These are phyloP conservation scores for Alternaria infectoria DNA, from an alignment of 2,329 filamentous ascomycete species.

Conservation along the genomic window DNA sequence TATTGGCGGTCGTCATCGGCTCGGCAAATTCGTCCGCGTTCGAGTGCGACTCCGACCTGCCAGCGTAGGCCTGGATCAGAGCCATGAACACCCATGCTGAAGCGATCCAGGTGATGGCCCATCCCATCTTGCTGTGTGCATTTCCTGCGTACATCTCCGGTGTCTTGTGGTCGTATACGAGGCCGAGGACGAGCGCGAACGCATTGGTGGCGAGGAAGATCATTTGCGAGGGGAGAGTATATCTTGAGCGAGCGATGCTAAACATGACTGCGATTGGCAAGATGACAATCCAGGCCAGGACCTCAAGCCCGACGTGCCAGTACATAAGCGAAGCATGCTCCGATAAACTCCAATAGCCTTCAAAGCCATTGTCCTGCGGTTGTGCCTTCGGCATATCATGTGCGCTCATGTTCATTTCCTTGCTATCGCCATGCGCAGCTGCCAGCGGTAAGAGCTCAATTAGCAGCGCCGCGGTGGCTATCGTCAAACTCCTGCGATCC, in stretches of 20 bases:
- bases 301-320: conserved; percentile 74
- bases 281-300: conserved; percentile 73
- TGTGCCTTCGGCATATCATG: conserved; percentile 25
- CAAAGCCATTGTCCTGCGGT: conserved; percentile 19
- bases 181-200: conserved; percentile 48
- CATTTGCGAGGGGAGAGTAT: conserved; percentile 73
- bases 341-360: conserved; percentile 66
- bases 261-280: conserved; percentile 82
- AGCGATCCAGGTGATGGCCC: conserved; percentile 77
- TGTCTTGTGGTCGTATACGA: conserved; percentile 75
- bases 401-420: conserved; percentile 36
- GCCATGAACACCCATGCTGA: conserved; percentile 73
- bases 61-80: conserved; percentile 67
- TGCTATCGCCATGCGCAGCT: conserved; percentile 51
- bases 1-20: conserved; percentile 43
- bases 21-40: conserved; percentile 26
- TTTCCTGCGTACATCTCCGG: conserved; percentile 88
- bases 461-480: conserved; percentile 48
- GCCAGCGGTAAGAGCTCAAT: conserved; percentile 49
- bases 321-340: conserved; percentile 65
- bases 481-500: conserved; percentile 21
- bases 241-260: conserved; percentile 78
- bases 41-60: conserved; percentile 48
- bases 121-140: conserved; percentile 86
- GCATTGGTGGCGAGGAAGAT: conserved; percentile 53